Base-by-base conservation (phyloP, 2,329 filamentous ascomycete species). In the Cercospora canescens region DNA sequence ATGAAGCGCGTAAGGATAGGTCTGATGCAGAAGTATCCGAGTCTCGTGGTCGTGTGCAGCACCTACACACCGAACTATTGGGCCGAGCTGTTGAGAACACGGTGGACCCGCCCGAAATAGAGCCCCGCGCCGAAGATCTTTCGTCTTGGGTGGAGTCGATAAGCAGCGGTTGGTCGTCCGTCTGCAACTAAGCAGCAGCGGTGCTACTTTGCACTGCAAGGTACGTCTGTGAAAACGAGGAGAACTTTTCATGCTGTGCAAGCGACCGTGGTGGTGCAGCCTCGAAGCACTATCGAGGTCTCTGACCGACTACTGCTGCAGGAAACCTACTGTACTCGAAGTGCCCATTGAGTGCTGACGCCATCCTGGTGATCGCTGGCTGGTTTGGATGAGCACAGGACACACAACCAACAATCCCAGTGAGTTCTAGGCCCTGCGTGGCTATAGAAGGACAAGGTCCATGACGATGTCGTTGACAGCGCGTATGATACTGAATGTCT, bases 141-240 rank as follows among this genome's bases (percentile, higher is more conserved):
- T 52, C 16, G 32, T 37, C 32, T 52, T 35, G 41, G 41, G 18
- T 35, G 45, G 26, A 48, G 28, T 35, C 32, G 45, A 52, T 52
- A 52, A 52, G 24, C 45, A 52, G 45, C 24, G 45, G 24, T 52
- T 16, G 16, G 21, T 16, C 26, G 45, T 52, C 45, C 45, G 24
- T 16, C 24, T 52, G 45, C 45, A 52, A 24, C 45, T 52, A 52
- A 52, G 24, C 45, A 35, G 21, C 50, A 61, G 59, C 30, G 45
- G 45, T 52, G 59, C 59, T 52, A 61, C 30, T 35, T 24, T 52
- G 24, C 28, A 37, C 37, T 61, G 59, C 41, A 60, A 28, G 39
- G 57, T 34, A 60, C 57, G 26, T 21, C 16, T 30, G 11, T 45
- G 26, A 26, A 60, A 28, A 48, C 57, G 57, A 60, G 24, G 39